A percentile compares a stretch with the other conserved stretches of the same genome.
phyloP scores from a whole-genome alignment of 306 rosid species.

The Acmispon strigosus region DNA sequence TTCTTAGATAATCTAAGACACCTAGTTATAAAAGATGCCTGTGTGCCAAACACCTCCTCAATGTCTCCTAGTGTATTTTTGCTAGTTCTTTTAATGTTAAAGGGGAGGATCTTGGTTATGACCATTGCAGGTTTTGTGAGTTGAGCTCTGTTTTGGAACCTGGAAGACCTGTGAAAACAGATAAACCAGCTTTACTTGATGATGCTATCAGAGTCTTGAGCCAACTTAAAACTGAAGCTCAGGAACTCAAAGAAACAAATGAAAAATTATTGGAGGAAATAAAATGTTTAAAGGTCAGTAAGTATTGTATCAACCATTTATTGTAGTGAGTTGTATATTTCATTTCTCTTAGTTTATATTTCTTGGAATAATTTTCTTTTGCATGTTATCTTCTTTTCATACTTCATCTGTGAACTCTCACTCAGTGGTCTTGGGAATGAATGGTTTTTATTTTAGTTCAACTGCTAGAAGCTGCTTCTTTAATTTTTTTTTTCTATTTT shows the following conservation, averaged over 20 bases:
- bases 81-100: not conserved
- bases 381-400: not conserved
- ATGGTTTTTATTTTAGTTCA: not conserved
- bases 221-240: slow-evolving; percentile 68
- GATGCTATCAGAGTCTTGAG: slow-evolving; percentile 76
- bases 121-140: slow-evolving; percentile 56
- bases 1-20: not conserved
- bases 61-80: not conserved
- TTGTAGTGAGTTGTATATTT: not conserved
- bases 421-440: not conserved
- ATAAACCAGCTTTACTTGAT: slow-evolving; percentile 76
- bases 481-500: too few relatives aligned
- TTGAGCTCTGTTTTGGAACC: slow-evolving; percentile 81
- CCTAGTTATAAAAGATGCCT: not conserved
- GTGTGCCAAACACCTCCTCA: not conserved
- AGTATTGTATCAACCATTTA: slow-evolving; percentile 12
- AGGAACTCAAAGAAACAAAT: slow-evolving; percentile 70
- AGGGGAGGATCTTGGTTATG: slow-evolving; percentile 5
- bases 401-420: not conserved
- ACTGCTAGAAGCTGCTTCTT: not conserved
- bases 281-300: slow-evolving; percentile 62
- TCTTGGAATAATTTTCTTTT: not conserved
- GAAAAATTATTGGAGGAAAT: slow-evolving; percentile 71
- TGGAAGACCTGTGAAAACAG: slow-evolving; percentile 62
- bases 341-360: not conserved